Evolutionary conservation across 106 monocot species (phyloP).

Genomic region (Apostasia ramifera): DNA sequence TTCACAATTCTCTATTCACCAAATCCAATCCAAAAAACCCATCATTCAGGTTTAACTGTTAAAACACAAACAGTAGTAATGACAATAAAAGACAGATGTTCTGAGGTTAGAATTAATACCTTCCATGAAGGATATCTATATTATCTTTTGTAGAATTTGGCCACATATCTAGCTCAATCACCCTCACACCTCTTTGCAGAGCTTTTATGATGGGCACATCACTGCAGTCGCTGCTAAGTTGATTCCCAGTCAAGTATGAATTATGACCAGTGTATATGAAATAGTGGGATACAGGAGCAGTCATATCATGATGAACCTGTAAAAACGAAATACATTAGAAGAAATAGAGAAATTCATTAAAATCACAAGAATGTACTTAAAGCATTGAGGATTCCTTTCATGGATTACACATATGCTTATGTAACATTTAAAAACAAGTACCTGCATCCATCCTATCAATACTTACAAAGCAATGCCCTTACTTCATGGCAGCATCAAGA

Average conservation of each 20-base stretch:
- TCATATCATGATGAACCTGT: conserved; percentile 44
- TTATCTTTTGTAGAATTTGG: conserved; percentile 35
- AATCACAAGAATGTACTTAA: no score
- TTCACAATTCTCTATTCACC: no score
- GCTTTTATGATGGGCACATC: conserved; percentile 39
- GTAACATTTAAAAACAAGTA: no score
- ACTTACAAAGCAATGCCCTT: no score
- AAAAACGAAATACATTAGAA: background rate
- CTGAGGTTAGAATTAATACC: conserved; percentile 7
- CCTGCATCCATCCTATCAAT: no score
- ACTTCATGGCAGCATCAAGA: no score
- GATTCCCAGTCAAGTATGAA: conserved; percentile 39
- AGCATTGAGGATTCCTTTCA: no score
- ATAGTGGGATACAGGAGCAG: conserved; percentile 34
- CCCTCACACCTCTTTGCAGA: conserved; percentile 33
- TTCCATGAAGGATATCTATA: conserved; percentile 35
- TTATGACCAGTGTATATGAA: conserved; percentile 40
- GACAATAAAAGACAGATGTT: background rate
- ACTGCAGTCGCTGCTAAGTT: conserved; percentile 44
- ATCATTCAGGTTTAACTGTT: no score
- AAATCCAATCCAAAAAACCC: no score
- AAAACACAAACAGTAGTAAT: background rate
- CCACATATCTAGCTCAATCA: conserved; percentile 43
- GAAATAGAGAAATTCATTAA: no score
- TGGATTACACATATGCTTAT: no score